phyloP scores from a whole-genome alignment of 805 yeast species.

The Starmera quercuum region DNA sequence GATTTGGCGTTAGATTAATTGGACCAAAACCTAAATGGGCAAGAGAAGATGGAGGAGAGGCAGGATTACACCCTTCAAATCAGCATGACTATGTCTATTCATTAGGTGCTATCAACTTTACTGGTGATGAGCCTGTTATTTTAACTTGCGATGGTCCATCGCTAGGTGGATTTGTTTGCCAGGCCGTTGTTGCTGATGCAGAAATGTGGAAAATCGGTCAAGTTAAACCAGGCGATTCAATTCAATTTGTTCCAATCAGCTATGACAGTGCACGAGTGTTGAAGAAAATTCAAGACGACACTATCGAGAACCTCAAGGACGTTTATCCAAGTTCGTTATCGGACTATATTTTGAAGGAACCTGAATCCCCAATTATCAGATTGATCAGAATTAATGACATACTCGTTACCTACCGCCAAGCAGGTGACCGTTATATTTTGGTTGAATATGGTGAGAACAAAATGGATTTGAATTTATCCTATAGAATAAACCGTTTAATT shows the following conservation, averaged over 20 bases:
- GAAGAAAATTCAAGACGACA: conserved; percentile 51
- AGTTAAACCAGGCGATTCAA: conserved; percentile 87
- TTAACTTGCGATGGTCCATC: conserved; percentile 97
- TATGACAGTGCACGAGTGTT: conserved; percentile 61
- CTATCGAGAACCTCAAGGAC: conserved; percentile 38
- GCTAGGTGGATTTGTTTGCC: conserved; percentile 94
- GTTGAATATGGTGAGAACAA: conserved; percentile 89
- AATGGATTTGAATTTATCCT: conserved; percentile 78
- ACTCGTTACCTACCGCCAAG: conserved; percentile 89
- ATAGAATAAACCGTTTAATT: conserved; percentile 78
- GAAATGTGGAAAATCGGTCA: conserved; percentile 99
- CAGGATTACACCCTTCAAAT: conserved; percentile 97
- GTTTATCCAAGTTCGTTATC: conserved; percentile 22
- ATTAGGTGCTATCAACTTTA: conserved; percentile 92
- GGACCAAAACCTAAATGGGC: conserved; percentile 99
- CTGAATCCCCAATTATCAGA: conserved; percentile 67
- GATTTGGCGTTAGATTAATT: conserved; percentile 90
- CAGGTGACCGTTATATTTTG: conserved; percentile 90
- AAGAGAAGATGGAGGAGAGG: conserved; percentile 93
- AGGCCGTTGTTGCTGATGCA: conserved; percentile 90
- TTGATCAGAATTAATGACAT: conserved; percentile 38
- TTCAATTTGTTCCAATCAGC: conserved; percentile 72
- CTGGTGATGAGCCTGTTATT: conserved; percentile 98
- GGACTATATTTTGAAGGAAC: conserved; percentile 27
- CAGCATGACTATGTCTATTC: conserved; percentile 97